Conservation (phyloP, 108 stramenopile genomes). For the Cyclotella distinguenda region DNA sequence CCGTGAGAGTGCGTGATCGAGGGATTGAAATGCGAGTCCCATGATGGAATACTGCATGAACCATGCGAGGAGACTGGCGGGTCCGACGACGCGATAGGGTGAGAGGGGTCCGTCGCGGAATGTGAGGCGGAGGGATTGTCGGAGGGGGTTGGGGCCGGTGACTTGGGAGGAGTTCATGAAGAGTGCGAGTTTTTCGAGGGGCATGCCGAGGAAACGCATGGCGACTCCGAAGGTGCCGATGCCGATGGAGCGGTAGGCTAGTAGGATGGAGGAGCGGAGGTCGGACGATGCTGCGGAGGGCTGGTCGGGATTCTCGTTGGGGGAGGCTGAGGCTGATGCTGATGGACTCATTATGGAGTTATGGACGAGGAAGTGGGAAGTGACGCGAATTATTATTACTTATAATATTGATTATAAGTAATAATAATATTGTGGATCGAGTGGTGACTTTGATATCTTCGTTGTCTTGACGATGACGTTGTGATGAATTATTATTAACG, state of each 20-base stretch:
- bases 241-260: constrained; percentile 73
- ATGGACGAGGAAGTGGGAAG: too few relatives aligned
- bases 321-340: not conserved
- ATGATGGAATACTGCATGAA: constrained; percentile 76
- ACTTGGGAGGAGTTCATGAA: constrained; percentile 75
- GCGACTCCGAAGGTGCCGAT: constrained; percentile 66
- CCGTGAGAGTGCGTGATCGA: constrained; percentile 57
- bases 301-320: not conserved
- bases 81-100: constrained; percentile 74
- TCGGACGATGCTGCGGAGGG: constrained; percentile 14
- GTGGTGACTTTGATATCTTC: too few relatives aligned
- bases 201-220: constrained; percentile 74
- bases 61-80: constrained; percentile 66
- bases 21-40: constrained; percentile 69
- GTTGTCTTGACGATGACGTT: too few relatives aligned
- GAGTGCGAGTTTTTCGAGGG: constrained; percentile 80
- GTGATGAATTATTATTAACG: too few relatives aligned
- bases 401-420: too few relatives aligned
- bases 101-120: constrained; percentile 55
- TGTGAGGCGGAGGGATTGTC: constrained; percentile 56
- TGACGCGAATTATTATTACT: too few relatives aligned
- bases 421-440: too few relatives aligned
- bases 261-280: constrained; percentile 42
- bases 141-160: constrained; percentile 52
- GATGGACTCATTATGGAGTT: too few relatives aligned